Base-by-base conservation (phyloP, 306 rosid species). In the Casuarina equisetifolia region DNA sequence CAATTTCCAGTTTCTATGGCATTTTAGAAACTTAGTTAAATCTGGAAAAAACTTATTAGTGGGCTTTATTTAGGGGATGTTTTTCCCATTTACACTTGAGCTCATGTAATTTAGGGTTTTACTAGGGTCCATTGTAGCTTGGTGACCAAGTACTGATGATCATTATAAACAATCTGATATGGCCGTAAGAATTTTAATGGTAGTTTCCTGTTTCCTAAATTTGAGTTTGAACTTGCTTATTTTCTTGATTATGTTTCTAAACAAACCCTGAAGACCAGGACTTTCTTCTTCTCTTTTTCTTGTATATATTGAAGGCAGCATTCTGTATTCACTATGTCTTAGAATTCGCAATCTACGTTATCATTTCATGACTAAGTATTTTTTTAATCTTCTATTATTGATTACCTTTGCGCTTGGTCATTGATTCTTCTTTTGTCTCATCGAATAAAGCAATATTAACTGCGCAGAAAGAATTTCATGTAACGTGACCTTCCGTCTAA, bases 401-500 rank as follows among this genome's bases (percentile, higher is more conserved):
- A 64, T 17, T 64, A 36, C 43, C 2, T 64, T 9, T 57, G 38
- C 16, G 40, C 16, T 17, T 15, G 43, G 40, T 39, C 70, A 64
- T 64, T n/a, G 9, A 17, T 64, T 55, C 36, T n/a, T 55, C 49
- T 45, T 10, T 6, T 45, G 9, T 57, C 9, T 66, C 17, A 40
- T 74, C 38, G 46, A 39, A 55, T 38, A 49, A 68, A 45, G 36
- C 11, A 43, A 19, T 32, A 53, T 46, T 9, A 74, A 45, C 70
- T 36, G 43, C n/a, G 54, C 45, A 36, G 55, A 7, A 53, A 51
- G 9, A 20, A 50, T 76, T 52, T 35, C 9, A 12, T 39, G 42
- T 38, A 3, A 3, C n/a, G 51, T 57, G 59, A 19, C 3, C 5
- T 36, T 20, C 69, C 62, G 55, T 69, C 82, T 86, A 81, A 90